Conservation (phyloP, 768 basidiomycete species). For the Lactarius trivialis region DNA sequence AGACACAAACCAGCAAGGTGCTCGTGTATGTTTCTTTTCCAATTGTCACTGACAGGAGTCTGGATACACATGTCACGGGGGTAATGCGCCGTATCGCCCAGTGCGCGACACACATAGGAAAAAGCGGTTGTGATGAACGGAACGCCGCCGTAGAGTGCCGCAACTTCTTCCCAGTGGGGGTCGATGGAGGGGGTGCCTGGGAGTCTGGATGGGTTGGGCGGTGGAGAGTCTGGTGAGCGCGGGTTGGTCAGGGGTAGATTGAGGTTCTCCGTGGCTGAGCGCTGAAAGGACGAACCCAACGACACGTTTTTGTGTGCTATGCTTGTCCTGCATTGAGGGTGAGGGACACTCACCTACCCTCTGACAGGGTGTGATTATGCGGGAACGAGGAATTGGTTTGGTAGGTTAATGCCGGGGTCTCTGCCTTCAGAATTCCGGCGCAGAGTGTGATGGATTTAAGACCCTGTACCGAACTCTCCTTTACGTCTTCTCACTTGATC, state of each 20-base stretch:
- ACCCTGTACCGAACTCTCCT: too few species aligned
- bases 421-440: too few species aligned
- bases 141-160: not conserved
- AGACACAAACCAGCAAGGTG: not conserved
- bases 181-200: not conserved
- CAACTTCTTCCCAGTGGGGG: not conserved
- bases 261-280: constrained; percentile 42
- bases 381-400: too few species aligned
- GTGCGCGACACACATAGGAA: not conserved
- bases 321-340: too few species aligned
- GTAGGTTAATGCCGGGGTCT: too few species aligned
- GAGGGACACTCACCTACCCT: too few species aligned
- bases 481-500: too few species aligned
- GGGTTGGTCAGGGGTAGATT: not conserved
- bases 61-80: not conserved
- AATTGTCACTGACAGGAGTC: not conserved
- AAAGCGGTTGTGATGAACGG: not conserved
- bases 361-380: too few species aligned
- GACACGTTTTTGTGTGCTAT: too few species aligned
- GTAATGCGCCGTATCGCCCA: not conserved
- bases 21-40: not conserved
- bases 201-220: not conserved
- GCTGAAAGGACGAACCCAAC: too few species aligned
- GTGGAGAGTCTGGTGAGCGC: not conserved
- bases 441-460: too few species aligned